Evolutionary conservation across 75 land plant species (phyloP).

Genomic region (Adiantum capillusveneris): DNA sequence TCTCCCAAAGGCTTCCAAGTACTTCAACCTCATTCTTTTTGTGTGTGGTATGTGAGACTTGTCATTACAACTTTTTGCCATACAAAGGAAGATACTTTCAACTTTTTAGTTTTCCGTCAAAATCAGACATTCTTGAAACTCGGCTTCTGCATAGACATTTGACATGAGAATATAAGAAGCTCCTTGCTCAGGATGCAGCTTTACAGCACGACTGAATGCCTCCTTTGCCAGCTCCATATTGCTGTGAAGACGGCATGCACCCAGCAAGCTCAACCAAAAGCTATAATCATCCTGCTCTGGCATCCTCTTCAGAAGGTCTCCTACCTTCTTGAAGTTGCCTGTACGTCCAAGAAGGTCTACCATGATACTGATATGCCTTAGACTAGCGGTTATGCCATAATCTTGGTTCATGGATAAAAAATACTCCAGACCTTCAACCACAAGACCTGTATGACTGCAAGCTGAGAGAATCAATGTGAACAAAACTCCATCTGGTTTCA

Average conservation of each 20-base stretch:
- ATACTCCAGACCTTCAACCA: slow-evolving; percentile 1
- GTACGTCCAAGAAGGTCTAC: slow-evolving; percentile 1
- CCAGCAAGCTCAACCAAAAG: neutral
- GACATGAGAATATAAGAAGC: neutral
- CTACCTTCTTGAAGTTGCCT: neutral
- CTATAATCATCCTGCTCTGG: neutral
- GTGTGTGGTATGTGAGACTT: too few species aligned
- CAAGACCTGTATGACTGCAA: slow-evolving; percentile 3
- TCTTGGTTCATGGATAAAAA: neutral
- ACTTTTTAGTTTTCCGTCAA: too few species aligned
- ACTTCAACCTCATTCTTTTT: too few species aligned
- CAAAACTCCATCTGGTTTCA: neutral
- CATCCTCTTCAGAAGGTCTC: neutral
- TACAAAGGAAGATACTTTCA: too few species aligned
- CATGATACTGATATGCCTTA: neutral
- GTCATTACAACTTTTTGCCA: too few species aligned
- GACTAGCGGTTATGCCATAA: neutral
- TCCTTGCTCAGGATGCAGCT: neutral
- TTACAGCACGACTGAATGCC: neutral
- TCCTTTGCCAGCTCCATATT: neutral
- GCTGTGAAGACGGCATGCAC: slow-evolving; percentile 1
- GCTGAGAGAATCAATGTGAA: slow-evolving; percentile 3
- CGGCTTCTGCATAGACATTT: neutral
- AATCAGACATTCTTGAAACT: too few species aligned
- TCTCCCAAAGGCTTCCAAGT: too few species aligned